Base-by-base conservation (phyloP, 129 eudicot species). In the Silybum marianum region DNA sequence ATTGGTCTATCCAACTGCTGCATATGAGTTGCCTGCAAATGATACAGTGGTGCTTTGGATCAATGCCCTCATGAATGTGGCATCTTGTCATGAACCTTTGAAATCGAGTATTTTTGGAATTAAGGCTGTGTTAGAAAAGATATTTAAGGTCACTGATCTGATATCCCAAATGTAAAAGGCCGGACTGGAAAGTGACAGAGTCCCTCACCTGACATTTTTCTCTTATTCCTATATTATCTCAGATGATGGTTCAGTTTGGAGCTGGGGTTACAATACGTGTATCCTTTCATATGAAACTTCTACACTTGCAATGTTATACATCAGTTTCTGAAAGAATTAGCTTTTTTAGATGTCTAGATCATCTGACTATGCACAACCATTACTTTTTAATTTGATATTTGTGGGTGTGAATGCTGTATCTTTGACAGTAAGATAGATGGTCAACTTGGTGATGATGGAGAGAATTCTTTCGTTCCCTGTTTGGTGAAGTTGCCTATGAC, bases 231-330 rank as follows among this genome's bases (percentile, higher is more conserved):
- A 8, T 82, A 7, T 85, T 32, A 51, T 82, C 77, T 88, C 99
- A 95, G 99, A 95, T 84, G 94, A 95, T 88, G 95, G 93, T 85
- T 89, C 97, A n/a, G 88, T 90, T 69, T 95, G 97, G 94, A 87
- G 97, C 84, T 95, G 97, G 99, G 99, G 99, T 84, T 91, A 92
- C 85, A 92, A 92, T 81, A 44, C 72, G 18, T 95, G 97, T 92
- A 95, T 90, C 95, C 92, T 90, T 88, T 68, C 51, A 3, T 12
- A 46, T 75, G 18, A 24, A 51, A 30, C 77, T 19, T 73, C 40
- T 8, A 25, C 65, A 71, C 22, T 54, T 72, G 7, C 13, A 24
- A 1, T 38, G 16, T 58, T 51, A 21, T 58, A 14, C 39, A 9
- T 72, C 60, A 72, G 19, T 36, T 58, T 22, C 69, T 71, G 30